Evolutionary conservation across 352 stramenopile genomes (phyloP), one percentile per base, ranked within the genome.

Genomic region (Phytophthora cactorum): DNA sequence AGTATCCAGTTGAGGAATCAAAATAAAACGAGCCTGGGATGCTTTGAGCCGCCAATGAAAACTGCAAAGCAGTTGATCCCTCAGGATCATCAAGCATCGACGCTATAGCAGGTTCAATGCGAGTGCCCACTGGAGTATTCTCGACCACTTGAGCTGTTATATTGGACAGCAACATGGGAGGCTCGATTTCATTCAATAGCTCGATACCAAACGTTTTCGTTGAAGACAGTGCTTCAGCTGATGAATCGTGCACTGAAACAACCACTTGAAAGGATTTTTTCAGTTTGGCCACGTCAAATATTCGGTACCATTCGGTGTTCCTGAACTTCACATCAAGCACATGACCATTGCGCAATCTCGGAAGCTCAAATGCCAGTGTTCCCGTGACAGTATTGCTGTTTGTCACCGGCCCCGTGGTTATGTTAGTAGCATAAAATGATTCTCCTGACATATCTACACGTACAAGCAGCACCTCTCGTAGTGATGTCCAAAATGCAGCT

Each of bases 21-120:
- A 79, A 87, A 54, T 82, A 86, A 63, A 89, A 87, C 0, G 64
- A 75, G 3, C 66, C 68, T 27, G 69, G 55, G 2, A 74, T 54
- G 14, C 52, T 84, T 60, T 89, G 81, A 5, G 36, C 58, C 12
- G 73, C 44, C 12, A 89, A 62, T 5, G 34, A 53, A 45, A 59
- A 75, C 11, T 57, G 72, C 62, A 62, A 73, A 15, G 17, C 31
- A 34, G 66, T 52, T 14, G 59, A 72, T 2, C 63, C 53, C 29
- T 75, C 68, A 31, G 63, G 63, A 46, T 75, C 68, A 27, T 52
- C 39, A 62, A 75, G 69, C 10, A 75, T 9, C 9, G 36, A 56
- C 22, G 27, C 1, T 10, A 75, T 12, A 10, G 31, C 3, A 29
- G 57, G 63, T 27, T 75, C 28, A 15, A 75, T 29, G 4, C 14